A percentile compares a stretch with the other conserved stretches of the same genome.
These are phyloP conservation scores for Parasitella parasitica DNA, from an alignment of 371 early-diverging fungal genomes.

Conservation along the genomic window DNA sequence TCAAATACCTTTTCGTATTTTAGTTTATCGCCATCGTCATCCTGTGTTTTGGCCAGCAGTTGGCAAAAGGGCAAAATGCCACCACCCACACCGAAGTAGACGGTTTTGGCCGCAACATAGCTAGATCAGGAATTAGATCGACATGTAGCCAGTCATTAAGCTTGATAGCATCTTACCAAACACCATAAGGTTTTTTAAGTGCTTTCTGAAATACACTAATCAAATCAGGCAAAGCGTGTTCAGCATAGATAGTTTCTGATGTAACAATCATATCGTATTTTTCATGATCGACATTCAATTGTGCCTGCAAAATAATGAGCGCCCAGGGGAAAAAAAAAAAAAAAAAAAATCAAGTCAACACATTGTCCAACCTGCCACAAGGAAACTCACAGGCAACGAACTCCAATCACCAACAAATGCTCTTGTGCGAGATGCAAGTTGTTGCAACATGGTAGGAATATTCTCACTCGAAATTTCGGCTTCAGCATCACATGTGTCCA, in stretches of 20 bases:
- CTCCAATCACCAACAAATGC: constrained; percentile 78
- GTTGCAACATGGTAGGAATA: constrained; percentile 37
- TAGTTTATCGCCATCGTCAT: constrained; percentile 58
- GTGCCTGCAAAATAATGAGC: constrained; percentile 23
- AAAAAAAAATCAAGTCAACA: neutral
- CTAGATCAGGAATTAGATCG: constrained; percentile 29
- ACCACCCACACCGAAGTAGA: constrained; percentile 91
- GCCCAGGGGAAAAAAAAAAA: too few relatives aligned
- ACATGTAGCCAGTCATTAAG: neutral
- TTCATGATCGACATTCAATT: constrained; percentile 37
- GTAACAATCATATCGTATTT: constrained; percentile 86
- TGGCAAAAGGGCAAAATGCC: constrained; percentile 71
- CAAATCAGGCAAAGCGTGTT: constrained; percentile 61
- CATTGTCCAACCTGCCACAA: neutral
- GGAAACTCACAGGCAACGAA: constrained; percentile 37
- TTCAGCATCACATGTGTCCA: constrained; percentile 47
- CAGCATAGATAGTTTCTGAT: constrained; percentile 92
- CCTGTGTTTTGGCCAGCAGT: constrained; percentile 36
- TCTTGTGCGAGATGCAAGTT: constrained; percentile 45
- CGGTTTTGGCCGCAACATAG: constrained; percentile 88
- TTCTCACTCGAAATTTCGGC: constrained; percentile 50
- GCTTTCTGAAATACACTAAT: constrained; percentile 65
- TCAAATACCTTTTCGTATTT: constrained; percentile 62
- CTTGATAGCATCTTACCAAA: constrained; percentile 54
- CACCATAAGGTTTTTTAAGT: constrained; percentile 62